phyloP scores from a whole-genome alignment of 345 rosid genomes.

The Citrus hindsii region DNA sequence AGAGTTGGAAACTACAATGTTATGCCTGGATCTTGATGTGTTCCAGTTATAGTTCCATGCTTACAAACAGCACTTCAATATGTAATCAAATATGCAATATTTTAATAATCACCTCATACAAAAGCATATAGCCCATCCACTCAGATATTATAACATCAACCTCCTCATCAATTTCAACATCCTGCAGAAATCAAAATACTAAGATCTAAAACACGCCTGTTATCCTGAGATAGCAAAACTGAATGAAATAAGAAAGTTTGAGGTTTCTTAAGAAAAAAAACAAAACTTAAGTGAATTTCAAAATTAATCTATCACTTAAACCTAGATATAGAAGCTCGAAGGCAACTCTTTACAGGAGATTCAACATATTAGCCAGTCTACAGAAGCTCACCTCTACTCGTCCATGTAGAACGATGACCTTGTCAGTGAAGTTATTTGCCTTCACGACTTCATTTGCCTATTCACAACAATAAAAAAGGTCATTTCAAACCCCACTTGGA shows the following conservation, averaged over 20 bases:
- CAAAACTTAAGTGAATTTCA: background rate
- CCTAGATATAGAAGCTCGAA: background rate
- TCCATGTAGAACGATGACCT: conserved; percentile 81
- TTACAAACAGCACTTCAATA: background rate
- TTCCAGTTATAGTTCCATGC: background rate
- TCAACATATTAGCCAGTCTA: conserved; percentile 1
- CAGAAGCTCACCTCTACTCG: conserved; percentile 81
- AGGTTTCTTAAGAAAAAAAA: background rate
- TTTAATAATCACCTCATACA: conserved; percentile 70
- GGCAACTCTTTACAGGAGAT: background rate
- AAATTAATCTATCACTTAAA: background rate
- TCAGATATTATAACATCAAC: conserved; percentile 96
- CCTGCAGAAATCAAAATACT: conserved; percentile 46
- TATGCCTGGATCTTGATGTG: background rate
- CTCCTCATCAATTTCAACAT: conserved; percentile 89
- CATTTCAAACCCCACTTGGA: conserved; percentile 6
- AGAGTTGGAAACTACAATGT: background rate
- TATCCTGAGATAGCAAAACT: background rate
- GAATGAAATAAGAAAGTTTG: background rate
- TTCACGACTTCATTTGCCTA: conserved; percentile 98
- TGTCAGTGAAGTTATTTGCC: conserved; percentile 85
- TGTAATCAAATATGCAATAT: conserved; percentile 14
- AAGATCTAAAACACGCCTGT: background rate
- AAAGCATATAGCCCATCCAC: conserved; percentile 99
- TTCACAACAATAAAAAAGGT: conserved; percentile 16